Base-by-base conservation (phyloP, 1,284 basidiomycete species). In the Naganishia cerealis region DNA sequence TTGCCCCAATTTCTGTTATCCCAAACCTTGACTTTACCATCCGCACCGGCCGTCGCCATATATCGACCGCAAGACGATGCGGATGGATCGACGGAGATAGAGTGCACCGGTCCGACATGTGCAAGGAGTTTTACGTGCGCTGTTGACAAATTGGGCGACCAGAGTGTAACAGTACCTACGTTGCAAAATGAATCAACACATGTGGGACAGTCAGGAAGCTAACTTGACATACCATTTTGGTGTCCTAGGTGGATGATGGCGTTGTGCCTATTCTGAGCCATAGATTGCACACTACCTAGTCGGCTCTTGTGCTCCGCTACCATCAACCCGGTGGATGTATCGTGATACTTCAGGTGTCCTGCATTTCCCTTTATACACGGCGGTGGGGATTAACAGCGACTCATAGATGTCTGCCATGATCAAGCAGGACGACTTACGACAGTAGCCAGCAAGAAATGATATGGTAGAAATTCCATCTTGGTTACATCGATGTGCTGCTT, bases 331-430 rank as follows among this genome's bases (percentile, higher is more conserved):
- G 94, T 99, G 2, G 94, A 94, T 0, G 92, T 94, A 77, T 99
- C 95, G 82, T 96, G 94, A 81, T 98, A 99, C 82, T 95, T 95
- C 1, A 99, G 84, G 78, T 89, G 92, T 0, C 95, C 95, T 15
- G 85, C 84, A 74, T 92, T 90, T 12, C 94, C 93, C 90, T 91
- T 72, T 24, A 50, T 13, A 38, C 1, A 57, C 12, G 10, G 57
- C 36, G 46, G 46, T 39, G 16, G 24, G 39, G 33, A 38, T 7
- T 6, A 33, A 33, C 29, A 33, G 29, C 29, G 29, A 33, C 29
- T 33, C 29, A 33, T 33, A 33, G 29, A 33, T 33, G 29, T 33
- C 29, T 33, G 29, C 29, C 29, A 33, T 16, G 39, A 36, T 43
- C 57, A 21, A 33, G 6, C 29, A 33, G 29, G 29, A 33, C 12